These are phyloP conservation scores for Phaseolus coccineus DNA, from an alignment of 331 rosid genomes.

Conservation along the genomic window DNA sequence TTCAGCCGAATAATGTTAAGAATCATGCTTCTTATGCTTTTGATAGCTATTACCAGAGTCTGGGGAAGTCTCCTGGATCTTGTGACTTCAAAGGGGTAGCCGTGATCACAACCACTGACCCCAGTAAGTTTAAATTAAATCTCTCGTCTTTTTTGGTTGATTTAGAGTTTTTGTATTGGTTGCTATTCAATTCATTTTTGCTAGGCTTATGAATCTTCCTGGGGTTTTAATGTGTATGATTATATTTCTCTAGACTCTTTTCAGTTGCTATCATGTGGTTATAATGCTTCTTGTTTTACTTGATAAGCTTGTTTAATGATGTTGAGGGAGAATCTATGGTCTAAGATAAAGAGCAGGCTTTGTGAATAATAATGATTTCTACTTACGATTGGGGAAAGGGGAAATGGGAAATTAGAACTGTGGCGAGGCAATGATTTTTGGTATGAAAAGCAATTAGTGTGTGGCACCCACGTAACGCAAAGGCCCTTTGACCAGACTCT, in stretches of 20 bases:
- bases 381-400: background rate
- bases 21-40: slow-evolving; percentile 90
- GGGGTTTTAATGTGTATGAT: background rate
- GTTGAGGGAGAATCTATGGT: background rate
- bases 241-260: background rate
- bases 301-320: background rate
- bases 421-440: slow-evolving; percentile 21
- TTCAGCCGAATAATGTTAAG: slow-evolving; percentile 79
- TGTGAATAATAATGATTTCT: background rate
- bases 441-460: slow-evolving; percentile 36
- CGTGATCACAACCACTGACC: slow-evolving; percentile 81
- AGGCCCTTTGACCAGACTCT: slow-evolving; percentile 43
- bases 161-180: background rate
- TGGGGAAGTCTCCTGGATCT: slow-evolving; percentile 68
- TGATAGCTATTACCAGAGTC: slow-evolving; percentile 85
- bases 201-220: background rate
- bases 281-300: background rate
- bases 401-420: slow-evolving; percentile 9
- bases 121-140: slow-evolving; percentile 63
- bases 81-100: slow-evolving; percentile 93
- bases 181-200: background rate
- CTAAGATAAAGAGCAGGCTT: background rate
- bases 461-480: slow-evolving; percentile 43
- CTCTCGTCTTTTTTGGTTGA: background rate
- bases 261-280: background rate